A percentile compares a stretch with the other conserved stretches of the same genome.
Evolutionary conservation across 331 rosid species (phyloP).

Genomic region (Malus hybrid): DNA sequence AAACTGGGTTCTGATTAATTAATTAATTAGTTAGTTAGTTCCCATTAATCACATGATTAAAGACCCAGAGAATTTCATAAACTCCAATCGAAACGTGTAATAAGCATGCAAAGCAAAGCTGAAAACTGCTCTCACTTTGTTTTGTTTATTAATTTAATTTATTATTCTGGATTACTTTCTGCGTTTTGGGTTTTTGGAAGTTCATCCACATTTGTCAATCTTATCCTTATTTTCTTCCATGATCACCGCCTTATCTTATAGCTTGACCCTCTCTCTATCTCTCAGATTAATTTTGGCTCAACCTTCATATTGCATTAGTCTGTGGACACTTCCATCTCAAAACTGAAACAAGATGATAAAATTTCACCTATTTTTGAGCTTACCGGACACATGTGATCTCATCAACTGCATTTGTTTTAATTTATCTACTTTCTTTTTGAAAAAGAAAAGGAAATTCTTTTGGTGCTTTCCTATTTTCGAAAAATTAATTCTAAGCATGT

Average conservation of each 20-base stretch:
- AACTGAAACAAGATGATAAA: neutral
- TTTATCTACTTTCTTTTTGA: neutral
- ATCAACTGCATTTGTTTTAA: neutral
- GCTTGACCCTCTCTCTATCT: conserved; percentile 7
- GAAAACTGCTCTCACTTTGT: neutral
- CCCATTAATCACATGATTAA: neutral
- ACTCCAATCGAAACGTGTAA: neutral
- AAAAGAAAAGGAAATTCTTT: neutral
- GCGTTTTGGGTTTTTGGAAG: neutral
- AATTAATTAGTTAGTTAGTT: neutral
- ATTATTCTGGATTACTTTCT: neutral
- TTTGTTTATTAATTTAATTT: conserved; percentile 4
- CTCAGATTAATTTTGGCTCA: conserved; percentile 12
- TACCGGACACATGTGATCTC: conserved; percentile 3
- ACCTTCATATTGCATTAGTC: neutral
- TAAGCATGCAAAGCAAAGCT: neutral
- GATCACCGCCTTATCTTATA: conserved; percentile 25
- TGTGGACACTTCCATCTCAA: neutral
- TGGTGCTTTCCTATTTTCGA: neutral
- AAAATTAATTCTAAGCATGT: neutral
- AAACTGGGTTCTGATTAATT: neutral
- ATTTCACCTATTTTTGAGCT: neutral
- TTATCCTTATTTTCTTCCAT: conserved; percentile 26
- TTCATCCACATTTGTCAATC: conserved; percentile 38
- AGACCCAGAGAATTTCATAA: neutral